Conservation (phyloP, 257 asterid species). For the Rehmannia glutinosa region DNA sequence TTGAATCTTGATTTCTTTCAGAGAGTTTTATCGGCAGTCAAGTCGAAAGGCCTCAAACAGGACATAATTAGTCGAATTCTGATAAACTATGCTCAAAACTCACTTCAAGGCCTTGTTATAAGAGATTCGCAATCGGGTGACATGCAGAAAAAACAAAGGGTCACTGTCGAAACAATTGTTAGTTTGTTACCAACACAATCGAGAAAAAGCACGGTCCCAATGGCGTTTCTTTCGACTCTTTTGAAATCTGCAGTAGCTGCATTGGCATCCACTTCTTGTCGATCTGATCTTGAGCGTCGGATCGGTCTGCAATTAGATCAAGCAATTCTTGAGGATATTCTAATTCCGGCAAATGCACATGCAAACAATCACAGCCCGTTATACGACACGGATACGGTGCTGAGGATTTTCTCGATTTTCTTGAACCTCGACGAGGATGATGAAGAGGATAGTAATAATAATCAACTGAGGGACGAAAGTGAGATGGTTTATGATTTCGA, state of each 20-base stretch:
- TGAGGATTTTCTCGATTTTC: conserved; percentile 80
- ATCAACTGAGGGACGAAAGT: conserved; percentile 51
- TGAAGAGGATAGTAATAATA: conserved; percentile 37
- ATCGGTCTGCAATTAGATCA: conserved; percentile 87
- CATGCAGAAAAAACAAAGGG: conserved; percentile 60
- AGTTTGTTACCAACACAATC: conserved; percentile 71
- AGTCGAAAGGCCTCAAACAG: conserved; percentile 78
- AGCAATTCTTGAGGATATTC: conserved; percentile 88
- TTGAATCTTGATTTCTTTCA: conserved; percentile 73
- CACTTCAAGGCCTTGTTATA: conserved; percentile 56
- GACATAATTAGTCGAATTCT: conserved; percentile 69
- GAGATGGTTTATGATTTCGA: conserved; percentile 79
- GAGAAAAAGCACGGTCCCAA: conserved; percentile 79
- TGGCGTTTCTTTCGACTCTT: conserved; percentile 82
- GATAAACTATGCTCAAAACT: conserved; percentile 75
- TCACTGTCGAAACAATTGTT: conserved; percentile 58
- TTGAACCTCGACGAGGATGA: conserved; percentile 84
- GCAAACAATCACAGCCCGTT: conserved; percentile 57
- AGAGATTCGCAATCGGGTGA: conserved; percentile 53
- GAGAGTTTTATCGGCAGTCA: conserved; percentile 68
- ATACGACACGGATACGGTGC: conserved; percentile 66
- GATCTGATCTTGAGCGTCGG: conserved; percentile 84
- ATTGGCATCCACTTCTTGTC: conserved; percentile 65
- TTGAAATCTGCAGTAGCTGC: conserved; percentile 66
- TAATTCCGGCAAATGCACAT: conserved; percentile 53